Conservation (phyloP, 345 rosid genomes). For the Heritiera littoralis region DNA sequence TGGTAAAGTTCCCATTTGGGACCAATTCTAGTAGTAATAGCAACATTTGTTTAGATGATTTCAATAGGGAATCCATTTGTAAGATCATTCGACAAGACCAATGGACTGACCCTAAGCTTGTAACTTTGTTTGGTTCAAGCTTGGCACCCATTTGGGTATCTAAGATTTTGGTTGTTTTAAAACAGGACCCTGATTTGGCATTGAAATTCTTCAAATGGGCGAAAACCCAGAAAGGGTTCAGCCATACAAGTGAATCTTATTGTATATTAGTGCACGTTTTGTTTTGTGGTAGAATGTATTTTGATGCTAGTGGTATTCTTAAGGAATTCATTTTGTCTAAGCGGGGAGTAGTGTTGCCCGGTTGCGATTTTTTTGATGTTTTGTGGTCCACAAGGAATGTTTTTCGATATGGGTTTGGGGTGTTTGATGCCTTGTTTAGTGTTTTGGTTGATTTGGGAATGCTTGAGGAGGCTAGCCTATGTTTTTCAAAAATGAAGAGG, state of each 20-base stretch:
- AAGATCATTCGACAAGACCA: slow-evolving; percentile 40
- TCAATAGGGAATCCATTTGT: slow-evolving; percentile 41
- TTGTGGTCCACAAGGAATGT: slow-evolving; percentile 69
- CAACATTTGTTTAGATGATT: slow-evolving; percentile 14
- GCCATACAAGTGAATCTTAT: slow-evolving; percentile 44
- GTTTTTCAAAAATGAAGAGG: slow-evolving; percentile 59
- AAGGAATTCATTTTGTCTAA: slow-evolving; percentile 47
- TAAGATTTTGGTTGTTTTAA: slow-evolving; percentile 49
- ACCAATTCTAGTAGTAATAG: slow-evolving; percentile 24
- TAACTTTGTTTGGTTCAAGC: slow-evolving; percentile 32
- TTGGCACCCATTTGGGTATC: slow-evolving; percentile 55
- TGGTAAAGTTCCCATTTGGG: slow-evolving; percentile 48
- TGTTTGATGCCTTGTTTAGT: slow-evolving; percentile 75
- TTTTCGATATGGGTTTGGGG: slow-evolving; percentile 55
- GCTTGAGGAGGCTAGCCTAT: slow-evolving; percentile 56
- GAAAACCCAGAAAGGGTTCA: slow-evolving; percentile 42
- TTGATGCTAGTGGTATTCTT: slow-evolving; percentile 48
- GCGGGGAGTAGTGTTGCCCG: slow-evolving; percentile 20
- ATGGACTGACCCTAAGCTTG: slow-evolving; percentile 49
- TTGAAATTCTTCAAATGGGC: slow-evolving; percentile 67
- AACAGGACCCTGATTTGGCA: slow-evolving; percentile 53
- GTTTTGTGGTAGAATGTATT: slow-evolving; percentile 56
- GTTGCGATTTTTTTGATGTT: slow-evolving; percentile 56
- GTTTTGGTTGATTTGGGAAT: slow-evolving; percentile 60
- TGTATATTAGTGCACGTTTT: slow-evolving; percentile 57